phyloP scores from a whole-genome alignment of 163 green algal genomes.

The Scenedesmus sp. region DNA sequence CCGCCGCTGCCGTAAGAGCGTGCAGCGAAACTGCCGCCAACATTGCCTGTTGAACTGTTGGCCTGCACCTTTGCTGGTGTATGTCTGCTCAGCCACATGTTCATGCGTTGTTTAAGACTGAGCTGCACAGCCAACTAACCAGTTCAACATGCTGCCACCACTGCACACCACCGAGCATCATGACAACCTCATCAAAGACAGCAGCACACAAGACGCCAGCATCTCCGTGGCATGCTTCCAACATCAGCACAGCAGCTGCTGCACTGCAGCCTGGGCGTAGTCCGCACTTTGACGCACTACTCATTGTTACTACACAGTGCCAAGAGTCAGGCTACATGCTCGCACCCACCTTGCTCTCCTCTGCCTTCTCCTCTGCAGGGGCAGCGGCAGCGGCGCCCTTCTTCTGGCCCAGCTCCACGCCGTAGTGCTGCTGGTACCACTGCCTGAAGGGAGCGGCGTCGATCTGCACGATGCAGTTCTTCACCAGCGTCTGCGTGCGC shows the following conservation, averaged over 20 bases:
- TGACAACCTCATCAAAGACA: background rate
- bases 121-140: no score
- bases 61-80: no score
- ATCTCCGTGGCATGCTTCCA: background rate
- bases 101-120: no score
- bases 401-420: slow-evolving; percentile 93
- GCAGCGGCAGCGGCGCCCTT: slow-evolving; percentile 74
- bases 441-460: slow-evolving; percentile 98
- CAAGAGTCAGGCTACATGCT: background rate
- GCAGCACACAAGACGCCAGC: background rate
- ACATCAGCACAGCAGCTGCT: background rate
- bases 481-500: slow-evolving; percentile 99
- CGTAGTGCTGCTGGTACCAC: slow-evolving; percentile 99
- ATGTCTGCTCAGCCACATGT: no score
- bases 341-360: slow-evolving; percentile 62
- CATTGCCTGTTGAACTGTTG: no score
- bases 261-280: background rate
- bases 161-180: no score
- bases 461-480: slow-evolving; percentile 97
- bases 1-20: no score
- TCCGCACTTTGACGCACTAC: no score
- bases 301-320: background rate
- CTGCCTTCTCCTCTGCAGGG: slow-evolving; percentile 65
- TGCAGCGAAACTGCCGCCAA: no score
- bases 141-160: no score